Percentiles rank a stretch among this genome's conserved stretches.
These are phyloP conservation scores for Vitis amurensis DNA, from an alignment of 164 flowering plant genomes.

Conservation along the genomic window DNA sequence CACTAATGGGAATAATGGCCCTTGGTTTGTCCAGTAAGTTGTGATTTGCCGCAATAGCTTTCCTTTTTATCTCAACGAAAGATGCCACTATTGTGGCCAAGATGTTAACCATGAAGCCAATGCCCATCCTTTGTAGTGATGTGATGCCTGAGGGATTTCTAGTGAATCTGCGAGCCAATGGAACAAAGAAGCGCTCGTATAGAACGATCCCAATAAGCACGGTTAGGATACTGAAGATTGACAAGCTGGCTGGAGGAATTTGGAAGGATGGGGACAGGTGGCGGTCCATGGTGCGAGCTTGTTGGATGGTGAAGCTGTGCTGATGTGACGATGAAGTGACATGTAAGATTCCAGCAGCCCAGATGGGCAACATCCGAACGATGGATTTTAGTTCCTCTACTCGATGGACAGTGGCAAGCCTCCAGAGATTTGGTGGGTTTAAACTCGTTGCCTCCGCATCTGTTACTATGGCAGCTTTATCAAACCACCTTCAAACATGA, in stretches of 20 bases:
- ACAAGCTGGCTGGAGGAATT: slow-evolving; percentile 48
- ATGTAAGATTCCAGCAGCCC: slow-evolving; percentile 42
- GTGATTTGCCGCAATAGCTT: slow-evolving; percentile 36
- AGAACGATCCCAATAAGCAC: slow-evolving; percentile 36
- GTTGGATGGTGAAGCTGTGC: slow-evolving; percentile 41
- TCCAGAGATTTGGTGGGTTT: slow-evolving; percentile 43
- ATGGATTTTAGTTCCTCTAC: slow-evolving; percentile 59
- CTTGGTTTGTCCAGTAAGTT: slow-evolving; percentile 42
- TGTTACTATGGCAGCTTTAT: slow-evolving; percentile 30
- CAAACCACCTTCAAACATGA: slow-evolving; percentile 24
- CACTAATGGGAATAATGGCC: slow-evolving; percentile 44
- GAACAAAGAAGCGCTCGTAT: slow-evolving; percentile 56
- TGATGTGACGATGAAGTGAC: slow-evolving; percentile 39
- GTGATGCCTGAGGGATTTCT: slow-evolving; percentile 43
- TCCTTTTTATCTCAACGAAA: slow-evolving; percentile 49
- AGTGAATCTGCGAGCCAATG: slow-evolving; percentile 45
- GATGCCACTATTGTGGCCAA: slow-evolving; percentile 41
- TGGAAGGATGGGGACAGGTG: slow-evolving; percentile 42
- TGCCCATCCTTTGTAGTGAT: slow-evolving; percentile 53
- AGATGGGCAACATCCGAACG: slow-evolving; percentile 47
- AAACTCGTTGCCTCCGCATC: slow-evolving; percentile 11
- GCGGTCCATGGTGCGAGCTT: slow-evolving; percentile 54
- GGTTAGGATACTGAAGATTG: slow-evolving; percentile 39
- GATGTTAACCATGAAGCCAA: slow-evolving; percentile 43
- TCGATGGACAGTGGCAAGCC: slow-evolving; percentile 47